Base-by-base conservation (phyloP, 2,329 filamentous ascomycete genomes). In the Dothiorella sarmentorum region DNA sequence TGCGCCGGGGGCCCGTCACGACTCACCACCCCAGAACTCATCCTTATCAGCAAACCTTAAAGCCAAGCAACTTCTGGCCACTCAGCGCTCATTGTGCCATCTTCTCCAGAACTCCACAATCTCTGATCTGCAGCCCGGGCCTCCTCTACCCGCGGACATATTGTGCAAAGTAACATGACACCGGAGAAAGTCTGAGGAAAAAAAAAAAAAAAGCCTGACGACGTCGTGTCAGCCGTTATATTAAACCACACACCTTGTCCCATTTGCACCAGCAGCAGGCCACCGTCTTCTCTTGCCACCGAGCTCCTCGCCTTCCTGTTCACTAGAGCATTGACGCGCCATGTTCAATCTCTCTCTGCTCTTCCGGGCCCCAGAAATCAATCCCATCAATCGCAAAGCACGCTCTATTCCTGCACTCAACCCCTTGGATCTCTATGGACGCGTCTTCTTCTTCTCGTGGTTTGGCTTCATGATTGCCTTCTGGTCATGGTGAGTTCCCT, bases 381-480 rank as follows among this genome's bases (percentile, higher is more conserved):
- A 96, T 72, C 90, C 91, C 9, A 82, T 91, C 76, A 96, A 88
- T 76, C 81, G 82, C 60, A 96, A 96, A 72, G 91, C 91, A 56
- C 85, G 82, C 61, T 89, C 89, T 0, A 84, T 96, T 45, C 91
- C 91, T 0, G 71, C 90, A 20, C 76, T 96, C 62, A 96, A 96
- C 71, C 83, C 87, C 0, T 69, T 92, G 66, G 82, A 95, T 71
- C 77, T 85, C 65, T 91, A 96, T 77, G 91, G 91, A 35, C 83
- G 91, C 6, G 91, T 94, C 0, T 96, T 95, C 74, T 91, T 92
- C 78, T 96, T 96, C 76, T 89, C 88, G 1, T 94, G 89, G 85
- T 81, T 91, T 47, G 89, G 89, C 2, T 94, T 94, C 73, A 86
- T 94, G 82, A 83, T 93, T 56, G 88, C 89, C 7, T 96, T 96